Evolutionary conservation across 208 protist genomes (phyloP).

Genomic region (Crithidia brevicula): DNA sequence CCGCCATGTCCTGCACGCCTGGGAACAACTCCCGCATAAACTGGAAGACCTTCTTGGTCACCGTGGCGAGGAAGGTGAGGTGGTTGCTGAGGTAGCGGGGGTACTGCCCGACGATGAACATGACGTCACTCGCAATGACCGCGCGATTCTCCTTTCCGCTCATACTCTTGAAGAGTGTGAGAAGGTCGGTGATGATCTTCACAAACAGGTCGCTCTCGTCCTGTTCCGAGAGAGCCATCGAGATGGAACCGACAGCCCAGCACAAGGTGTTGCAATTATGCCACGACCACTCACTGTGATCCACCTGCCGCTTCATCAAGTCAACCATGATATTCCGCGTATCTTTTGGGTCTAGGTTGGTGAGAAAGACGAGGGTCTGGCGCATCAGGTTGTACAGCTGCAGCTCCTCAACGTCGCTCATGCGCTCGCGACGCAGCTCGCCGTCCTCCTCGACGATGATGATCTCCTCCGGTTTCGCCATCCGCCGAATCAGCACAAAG

Average conservation of each 20-base stretch:
- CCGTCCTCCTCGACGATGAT: constrained; percentile 99
- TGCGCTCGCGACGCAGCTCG: constrained; percentile 96
- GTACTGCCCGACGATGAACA: constrained; percentile 99
- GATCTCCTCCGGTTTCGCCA: constrained; percentile 99
- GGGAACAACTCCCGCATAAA: constrained; percentile 99
- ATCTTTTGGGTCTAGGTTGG: constrained; percentile 95
- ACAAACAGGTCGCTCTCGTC: constrained; percentile 98
- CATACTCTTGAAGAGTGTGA: constrained; percentile 96
- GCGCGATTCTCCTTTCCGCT: constrained; percentile 98
- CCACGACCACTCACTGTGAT: constrained; percentile 95
- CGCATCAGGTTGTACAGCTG: constrained; percentile 98
- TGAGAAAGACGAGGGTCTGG: constrained; percentile 98
- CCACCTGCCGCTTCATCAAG: constrained; percentile 76
- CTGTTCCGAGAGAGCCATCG: constrained; percentile 94
- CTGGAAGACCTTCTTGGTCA: constrained; percentile 99
- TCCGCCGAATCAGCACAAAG: constrained; percentile 95
- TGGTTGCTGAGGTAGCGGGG: constrained; percentile 98
- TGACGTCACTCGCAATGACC: constrained; percentile 99
- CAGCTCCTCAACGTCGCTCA: constrained; percentile 97
- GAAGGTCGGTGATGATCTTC: constrained; percentile 97
- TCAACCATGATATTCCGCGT: constrained; percentile 97
- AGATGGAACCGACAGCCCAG: constrained; percentile 99
- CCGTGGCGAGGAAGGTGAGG: constrained; percentile 98
- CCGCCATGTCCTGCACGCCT: constrained; percentile 99
- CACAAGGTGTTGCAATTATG: constrained; percentile 98